These are phyloP conservation scores for Rosa rugosa DNA, from an alignment of 306 rosid genomes.

Conservation along the genomic window DNA sequence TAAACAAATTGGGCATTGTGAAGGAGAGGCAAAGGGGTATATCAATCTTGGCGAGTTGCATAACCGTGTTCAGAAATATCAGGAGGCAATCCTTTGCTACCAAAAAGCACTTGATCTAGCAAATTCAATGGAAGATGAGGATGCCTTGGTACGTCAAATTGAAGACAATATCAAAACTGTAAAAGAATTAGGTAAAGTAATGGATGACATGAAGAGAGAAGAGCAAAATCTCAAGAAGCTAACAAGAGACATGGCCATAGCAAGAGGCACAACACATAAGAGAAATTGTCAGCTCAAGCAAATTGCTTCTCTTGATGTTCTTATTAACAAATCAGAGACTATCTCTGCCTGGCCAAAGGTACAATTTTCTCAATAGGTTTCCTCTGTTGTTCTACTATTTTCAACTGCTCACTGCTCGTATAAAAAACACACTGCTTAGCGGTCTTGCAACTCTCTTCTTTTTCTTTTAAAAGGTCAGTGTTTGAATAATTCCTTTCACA, in stretches of 20 bases:
- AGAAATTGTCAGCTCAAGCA: slow-evolving; percentile 59
- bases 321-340: slow-evolving; percentile 59
- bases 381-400: slow-evolving; percentile 15
- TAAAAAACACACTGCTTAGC: not conserved
- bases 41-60: slow-evolving; percentile 76
- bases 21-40: slow-evolving; percentile 94
- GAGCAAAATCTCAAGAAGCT: slow-evolving; percentile 79
- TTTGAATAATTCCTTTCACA: not conserved
- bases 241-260: slow-evolving; percentile 48
- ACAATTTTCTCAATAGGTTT: slow-evolving; percentile 8
- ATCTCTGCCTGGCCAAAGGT: slow-evolving; percentile 78
- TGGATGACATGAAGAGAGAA: slow-evolving; percentile 59
- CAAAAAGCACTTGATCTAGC: slow-evolving; percentile 60
- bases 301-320: slow-evolving; percentile 51
- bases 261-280: slow-evolving; percentile 64
- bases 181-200: slow-evolving; percentile 45
- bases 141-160: slow-evolving; percentile 60
- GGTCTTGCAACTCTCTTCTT: not conserved
- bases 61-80: slow-evolving; percentile 70
- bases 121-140: slow-evolving; percentile 77
- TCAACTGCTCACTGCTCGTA: slow-evolving; percentile 8
- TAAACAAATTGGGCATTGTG: slow-evolving; percentile 64
- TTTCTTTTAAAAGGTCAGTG: not conserved
- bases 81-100: slow-evolving; percentile 59
- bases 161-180: slow-evolving; percentile 57